phyloP scores from a whole-genome alignment of 2,329 filamentous ascomycete genomes.

The Aurifilum marmelostoma region DNA sequence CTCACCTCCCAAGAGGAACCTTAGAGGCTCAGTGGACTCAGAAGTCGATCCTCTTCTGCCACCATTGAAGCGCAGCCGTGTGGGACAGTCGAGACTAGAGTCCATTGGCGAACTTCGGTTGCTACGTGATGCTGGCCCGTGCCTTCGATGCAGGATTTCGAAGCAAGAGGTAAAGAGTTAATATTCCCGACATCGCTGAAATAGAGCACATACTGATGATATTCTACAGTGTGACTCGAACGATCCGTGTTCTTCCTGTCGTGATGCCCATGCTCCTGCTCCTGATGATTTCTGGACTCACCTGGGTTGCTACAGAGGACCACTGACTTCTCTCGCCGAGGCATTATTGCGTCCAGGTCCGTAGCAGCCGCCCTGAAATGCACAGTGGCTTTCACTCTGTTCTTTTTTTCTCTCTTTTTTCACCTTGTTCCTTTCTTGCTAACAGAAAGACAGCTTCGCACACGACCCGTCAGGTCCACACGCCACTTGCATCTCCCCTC shows the following conservation, averaged over 20 bases:
- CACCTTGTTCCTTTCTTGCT: constrained; percentile 12
- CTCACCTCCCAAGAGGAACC: constrained; percentile 34
- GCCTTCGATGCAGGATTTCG: constrained; percentile 54
- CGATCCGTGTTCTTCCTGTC: constrained; percentile 53
- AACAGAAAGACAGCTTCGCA: constrained; percentile 43
- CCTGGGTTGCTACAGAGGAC: constrained; percentile 56
- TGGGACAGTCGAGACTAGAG: constrained; percentile 56
- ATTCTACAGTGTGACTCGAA: constrained; percentile 53
- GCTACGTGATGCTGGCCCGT: constrained; percentile 50
- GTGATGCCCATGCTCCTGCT: constrained; percentile 42
- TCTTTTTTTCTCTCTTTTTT: not conserved
- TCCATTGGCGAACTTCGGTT: constrained; percentile 61
- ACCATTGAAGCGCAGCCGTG: constrained; percentile 56
- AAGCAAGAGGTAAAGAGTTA: constrained; percentile 48
- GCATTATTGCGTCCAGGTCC: constrained; percentile 53
- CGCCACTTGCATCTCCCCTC: constrained; percentile 54
- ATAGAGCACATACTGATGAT: constrained; percentile 16
- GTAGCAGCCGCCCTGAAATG: constrained; percentile 22
- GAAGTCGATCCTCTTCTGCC: constrained; percentile 57
- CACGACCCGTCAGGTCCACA: constrained; percentile 54
- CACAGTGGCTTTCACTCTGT: not conserved
- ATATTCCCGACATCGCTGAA: constrained; percentile 29
- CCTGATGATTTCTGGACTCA: constrained; percentile 50
- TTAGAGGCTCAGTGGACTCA: constrained; percentile 48
- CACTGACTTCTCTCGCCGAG: constrained; percentile 51